Conservation (phyloP, 306 rosid species). For the Aeschynomene evenia region DNA sequence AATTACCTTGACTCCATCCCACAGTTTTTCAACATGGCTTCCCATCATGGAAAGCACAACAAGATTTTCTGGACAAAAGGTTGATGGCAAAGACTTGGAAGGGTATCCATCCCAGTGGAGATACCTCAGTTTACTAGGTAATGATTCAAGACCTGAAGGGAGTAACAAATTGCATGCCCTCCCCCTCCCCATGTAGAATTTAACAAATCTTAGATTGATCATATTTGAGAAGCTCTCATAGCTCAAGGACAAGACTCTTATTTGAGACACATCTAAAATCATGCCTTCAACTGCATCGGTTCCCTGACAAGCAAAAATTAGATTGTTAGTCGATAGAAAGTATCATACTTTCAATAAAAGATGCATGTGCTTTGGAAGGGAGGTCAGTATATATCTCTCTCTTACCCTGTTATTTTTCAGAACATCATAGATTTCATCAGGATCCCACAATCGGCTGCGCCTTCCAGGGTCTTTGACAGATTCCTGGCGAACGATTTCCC, state of each 20-base stretch:
- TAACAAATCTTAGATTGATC: constrained; percentile 18
- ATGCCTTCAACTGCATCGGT: constrained; percentile 27
- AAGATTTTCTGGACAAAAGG: constrained; percentile 13
- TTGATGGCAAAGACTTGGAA: constrained; percentile 25
- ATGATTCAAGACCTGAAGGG: background rate
- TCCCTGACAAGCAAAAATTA: constrained; percentile 4
- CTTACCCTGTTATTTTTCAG: constrained; percentile 29
- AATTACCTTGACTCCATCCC: constrained; percentile 28
- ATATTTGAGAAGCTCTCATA: constrained; percentile 19
- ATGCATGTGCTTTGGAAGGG: background rate
- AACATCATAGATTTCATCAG: constrained; percentile 27
- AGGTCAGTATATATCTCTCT: background rate
- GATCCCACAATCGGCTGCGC: constrained; percentile 19
- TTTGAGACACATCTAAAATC: constrained; percentile 17
- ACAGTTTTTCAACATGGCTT: constrained; percentile 23
- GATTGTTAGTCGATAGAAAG: background rate
- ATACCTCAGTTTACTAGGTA: constrained; percentile 20
- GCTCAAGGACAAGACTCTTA: background rate
- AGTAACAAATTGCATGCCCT: constrained; percentile 13
- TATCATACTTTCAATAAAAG: background rate
- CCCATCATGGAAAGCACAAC: constrained; percentile 11
- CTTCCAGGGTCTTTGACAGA: constrained; percentile 14
- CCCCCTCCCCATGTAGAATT: constrained; percentile 4
- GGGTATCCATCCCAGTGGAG: constrained; percentile 30
- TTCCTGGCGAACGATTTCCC: constrained; percentile 27